phyloP scores from a whole-genome alignment of 176 grass and related monocot genomes.

The Areca catechu region DNA sequence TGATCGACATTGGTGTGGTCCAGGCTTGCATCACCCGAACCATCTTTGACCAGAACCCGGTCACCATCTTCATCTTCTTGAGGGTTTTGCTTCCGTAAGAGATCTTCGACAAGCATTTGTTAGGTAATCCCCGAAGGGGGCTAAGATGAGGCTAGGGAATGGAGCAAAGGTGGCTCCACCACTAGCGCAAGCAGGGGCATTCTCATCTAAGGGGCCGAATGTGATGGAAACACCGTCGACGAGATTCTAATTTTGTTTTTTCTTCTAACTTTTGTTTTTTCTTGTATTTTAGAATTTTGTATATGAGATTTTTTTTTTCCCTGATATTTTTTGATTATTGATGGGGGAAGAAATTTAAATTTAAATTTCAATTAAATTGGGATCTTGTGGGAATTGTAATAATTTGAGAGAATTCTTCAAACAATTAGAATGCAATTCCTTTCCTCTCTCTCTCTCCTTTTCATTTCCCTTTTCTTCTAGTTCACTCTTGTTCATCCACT shows the following conservation, averaged over 20 bases:
- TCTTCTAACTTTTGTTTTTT: too few species aligned
- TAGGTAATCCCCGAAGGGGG: neutral
- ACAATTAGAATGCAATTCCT: neutral
- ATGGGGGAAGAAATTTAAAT: neutral
- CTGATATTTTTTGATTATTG: constrained; percentile 8
- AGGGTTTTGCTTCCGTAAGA: constrained; percentile 80
- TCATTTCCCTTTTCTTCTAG: neutral
- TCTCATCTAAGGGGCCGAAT: too few species aligned
- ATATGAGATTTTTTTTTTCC: constrained; percentile 33
- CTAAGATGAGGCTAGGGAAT: constrained; percentile 4
- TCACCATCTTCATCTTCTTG: constrained; percentile 76
- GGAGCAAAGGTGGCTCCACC: too few species aligned
- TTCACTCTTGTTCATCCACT: neutral
- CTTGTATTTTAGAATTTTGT: constrained; percentile 10
- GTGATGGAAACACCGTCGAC: constrained; percentile 17
- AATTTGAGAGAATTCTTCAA: constrained; percentile 11
- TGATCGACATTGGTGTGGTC: constrained; percentile 81
- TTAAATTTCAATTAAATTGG: neutral
- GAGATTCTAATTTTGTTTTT: constrained; percentile 40
- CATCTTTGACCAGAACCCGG: constrained; percentile 89
- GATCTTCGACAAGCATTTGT: constrained; percentile 33
- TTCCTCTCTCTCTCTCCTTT: neutral
- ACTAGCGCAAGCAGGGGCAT: too few species aligned
- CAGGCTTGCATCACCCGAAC: constrained; percentile 93
- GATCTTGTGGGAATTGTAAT: neutral